Conservation (phyloP, 1,284 basidiomycete genomes). For the Flammula alnicola region DNA sequence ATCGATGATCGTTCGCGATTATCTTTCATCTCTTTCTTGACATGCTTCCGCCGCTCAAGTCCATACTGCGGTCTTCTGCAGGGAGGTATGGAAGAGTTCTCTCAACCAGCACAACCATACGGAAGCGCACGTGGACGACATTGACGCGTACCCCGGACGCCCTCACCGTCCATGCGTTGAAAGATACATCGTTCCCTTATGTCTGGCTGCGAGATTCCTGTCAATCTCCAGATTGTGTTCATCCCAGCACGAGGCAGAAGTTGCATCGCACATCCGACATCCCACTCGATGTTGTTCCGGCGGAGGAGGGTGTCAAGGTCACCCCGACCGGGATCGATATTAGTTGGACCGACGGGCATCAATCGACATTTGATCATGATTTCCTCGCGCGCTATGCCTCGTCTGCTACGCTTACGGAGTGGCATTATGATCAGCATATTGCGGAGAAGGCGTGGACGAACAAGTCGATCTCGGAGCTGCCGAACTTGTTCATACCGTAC, state of each 20-base stretch:
- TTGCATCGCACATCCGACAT: constrained; percentile 75
- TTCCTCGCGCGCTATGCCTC: constrained; percentile 58
- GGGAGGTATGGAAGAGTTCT: no score
- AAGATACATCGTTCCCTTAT: constrained; percentile 49
- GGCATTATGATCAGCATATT: constrained; percentile 27
- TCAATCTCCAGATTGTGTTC: constrained; percentile 58
- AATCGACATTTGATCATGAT: constrained; percentile 51
- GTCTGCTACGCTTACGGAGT: constrained; percentile 18
- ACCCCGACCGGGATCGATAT: constrained; percentile 41
- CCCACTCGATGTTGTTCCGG: constrained; percentile 47
- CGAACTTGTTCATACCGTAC: constrained; percentile 58
- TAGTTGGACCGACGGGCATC: constrained; percentile 65
- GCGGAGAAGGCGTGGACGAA: constrained; percentile 28
- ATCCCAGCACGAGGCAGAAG: constrained; percentile 79
- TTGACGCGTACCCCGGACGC: constrained; percentile 24
- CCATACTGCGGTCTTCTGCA: no score
- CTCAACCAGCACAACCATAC: no score
- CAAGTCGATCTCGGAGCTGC: constrained; percentile 36
- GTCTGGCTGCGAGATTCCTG: constrained; percentile 54
- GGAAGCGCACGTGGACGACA: constrained; percentile 32
- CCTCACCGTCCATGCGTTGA: constrained; percentile 37
- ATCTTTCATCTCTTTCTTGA: no score
- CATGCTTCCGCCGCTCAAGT: no score
- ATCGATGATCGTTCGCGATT: no score
- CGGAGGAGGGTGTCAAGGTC: constrained; percentile 10